These are phyloP conservation scores for Apiotrichum mycotoxinovorans DNA, from an alignment of 1,284 basidiomycete species.

Conservation along the genomic window DNA sequence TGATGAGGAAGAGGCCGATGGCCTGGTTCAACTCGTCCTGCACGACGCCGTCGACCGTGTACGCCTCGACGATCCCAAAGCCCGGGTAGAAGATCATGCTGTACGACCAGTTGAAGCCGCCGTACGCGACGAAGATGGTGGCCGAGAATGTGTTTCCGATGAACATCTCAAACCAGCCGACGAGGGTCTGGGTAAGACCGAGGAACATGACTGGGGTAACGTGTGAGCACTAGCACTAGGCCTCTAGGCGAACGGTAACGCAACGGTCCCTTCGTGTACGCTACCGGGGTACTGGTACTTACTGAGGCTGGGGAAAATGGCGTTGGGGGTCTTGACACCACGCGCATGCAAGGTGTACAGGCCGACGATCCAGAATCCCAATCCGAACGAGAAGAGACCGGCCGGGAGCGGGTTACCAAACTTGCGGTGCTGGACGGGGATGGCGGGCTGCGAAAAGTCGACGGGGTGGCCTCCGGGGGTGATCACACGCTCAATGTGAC, in stretches of 20 bases:
- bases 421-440: constrained; percentile 25
- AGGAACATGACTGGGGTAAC: constrained; percentile 13
- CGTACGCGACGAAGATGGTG: constrained; percentile 19
- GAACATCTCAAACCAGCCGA: constrained; percentile 25
- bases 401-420: constrained; percentile 23
- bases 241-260: background rate
- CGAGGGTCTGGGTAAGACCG: constrained; percentile 20
- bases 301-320: constrained; percentile 14
- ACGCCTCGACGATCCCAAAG: constrained; percentile 11
- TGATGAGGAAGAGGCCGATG: constrained; percentile 14
- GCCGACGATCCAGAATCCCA: constrained; percentile 17
- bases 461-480: constrained; percentile 26
- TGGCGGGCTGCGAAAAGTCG: constrained; percentile 24
- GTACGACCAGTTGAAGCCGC: constrained; percentile 19
- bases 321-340: constrained; percentile 10
- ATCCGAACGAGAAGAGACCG: constrained; percentile 15
- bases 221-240: background rate
- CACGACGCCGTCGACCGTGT: constrained; percentile 15
- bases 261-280: no score
- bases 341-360: constrained; percentile 11
- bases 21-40: constrained; percentile 17
- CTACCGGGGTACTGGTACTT: background rate
- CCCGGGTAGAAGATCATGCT: constrained; percentile 11
- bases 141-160: constrained; percentile 24
- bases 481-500: constrained; percentile 15